Percentiles rank a stretch among this genome's conserved stretches.
These are phyloP conservation scores for Emiliania huxleyi DNA, from an alignment of 78 protist genomes.

Conservation along the genomic window DNA sequence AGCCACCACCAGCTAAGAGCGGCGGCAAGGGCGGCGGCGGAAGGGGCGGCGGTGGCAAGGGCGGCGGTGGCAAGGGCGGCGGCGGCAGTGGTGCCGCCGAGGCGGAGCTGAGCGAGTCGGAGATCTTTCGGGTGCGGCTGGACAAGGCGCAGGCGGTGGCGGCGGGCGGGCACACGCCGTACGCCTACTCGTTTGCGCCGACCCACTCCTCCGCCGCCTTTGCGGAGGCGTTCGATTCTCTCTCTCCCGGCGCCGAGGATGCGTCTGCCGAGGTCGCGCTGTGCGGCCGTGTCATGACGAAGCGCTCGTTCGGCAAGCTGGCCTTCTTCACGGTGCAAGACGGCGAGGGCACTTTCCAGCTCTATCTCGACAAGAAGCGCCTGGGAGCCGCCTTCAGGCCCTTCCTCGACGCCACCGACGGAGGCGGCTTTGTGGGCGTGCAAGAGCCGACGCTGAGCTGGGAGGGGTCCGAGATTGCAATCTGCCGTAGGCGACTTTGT, in stretches of 20 bases:
- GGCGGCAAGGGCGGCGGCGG: neutral
- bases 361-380: slow-evolving; percentile 37
- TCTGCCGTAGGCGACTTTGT: slow-evolving; percentile 71
- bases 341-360: neutral
- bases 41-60: neutral
- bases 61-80: neutral
- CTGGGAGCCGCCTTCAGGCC: neutral
- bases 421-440: slow-evolving; percentile 58
- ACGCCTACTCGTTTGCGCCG: neutral
- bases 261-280: neutral
- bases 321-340: slow-evolving; percentile 36
- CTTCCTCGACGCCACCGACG: neutral
- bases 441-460: neutral
- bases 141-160: neutral
- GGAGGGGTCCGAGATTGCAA: too few species aligned
- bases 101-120: neutral
- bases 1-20: too few species aligned
- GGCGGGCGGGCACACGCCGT: neutral
- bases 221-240: neutral
- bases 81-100: neutral
- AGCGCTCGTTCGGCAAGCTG: slow-evolving; percentile 48
- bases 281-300: slow-evolving; percentile 34
- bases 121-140: neutral
- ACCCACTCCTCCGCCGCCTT: neutral
- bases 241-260: neutral